These are phyloP conservation scores for Teratosphaeria gauchensis DNA, from an alignment of 2,329 filamentous ascomycete species.

Conservation along the genomic window DNA sequence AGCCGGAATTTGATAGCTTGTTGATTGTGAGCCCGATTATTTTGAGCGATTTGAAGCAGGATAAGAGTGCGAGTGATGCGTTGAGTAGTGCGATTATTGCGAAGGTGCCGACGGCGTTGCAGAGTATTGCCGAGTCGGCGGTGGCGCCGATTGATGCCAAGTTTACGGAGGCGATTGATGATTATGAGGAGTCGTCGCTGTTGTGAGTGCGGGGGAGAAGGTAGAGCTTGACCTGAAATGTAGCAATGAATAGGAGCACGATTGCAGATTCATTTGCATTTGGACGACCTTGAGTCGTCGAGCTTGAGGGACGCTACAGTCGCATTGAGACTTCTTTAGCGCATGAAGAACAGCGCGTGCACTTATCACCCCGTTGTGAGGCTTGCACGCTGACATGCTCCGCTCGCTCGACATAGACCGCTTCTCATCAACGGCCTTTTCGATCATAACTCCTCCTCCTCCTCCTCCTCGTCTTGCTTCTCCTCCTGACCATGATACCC, in stretches of 20 bases:
- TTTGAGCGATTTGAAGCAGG: background rate
- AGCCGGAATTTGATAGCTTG: slow-evolving; percentile 5
- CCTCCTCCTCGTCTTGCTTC: background rate
- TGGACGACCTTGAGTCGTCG: no score
- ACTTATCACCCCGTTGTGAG: no score
- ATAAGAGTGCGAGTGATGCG: background rate
- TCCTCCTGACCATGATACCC: background rate
- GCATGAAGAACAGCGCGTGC: no score
- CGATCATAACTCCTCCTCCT: background rate
- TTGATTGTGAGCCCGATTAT: background rate
- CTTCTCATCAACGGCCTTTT: background rate
- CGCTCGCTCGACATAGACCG: background rate
- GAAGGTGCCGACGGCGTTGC: slow-evolving; percentile 8
- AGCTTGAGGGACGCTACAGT: no score
- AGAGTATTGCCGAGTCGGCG: background rate
- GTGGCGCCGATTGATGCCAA: background rate
- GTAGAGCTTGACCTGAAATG: background rate
- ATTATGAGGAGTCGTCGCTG: background rate
- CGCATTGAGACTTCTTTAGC: no score
- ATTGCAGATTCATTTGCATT: background rate
- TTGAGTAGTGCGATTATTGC: slow-evolving; percentile 4
- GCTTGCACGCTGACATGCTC: background rate
- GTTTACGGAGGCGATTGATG: background rate
- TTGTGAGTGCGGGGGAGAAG: background rate
- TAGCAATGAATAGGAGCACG: background rate